Base-by-base conservation (phyloP, 192 early-diverging fungal genomes). In the Mortierella antarctica region DNA sequence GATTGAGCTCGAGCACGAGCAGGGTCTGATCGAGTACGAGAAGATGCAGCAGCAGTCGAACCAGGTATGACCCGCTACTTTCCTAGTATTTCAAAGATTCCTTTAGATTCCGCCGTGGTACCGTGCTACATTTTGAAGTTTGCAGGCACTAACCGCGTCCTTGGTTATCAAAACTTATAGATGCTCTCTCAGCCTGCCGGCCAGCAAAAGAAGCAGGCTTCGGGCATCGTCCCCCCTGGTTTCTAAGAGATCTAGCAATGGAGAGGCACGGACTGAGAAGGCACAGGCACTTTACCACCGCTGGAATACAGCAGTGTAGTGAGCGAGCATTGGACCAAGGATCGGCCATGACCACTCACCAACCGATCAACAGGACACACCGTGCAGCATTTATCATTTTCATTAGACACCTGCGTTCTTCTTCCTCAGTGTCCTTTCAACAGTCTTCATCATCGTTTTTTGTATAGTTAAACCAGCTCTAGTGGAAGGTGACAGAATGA, bases 1-100 rank as follows among this genome's bases (percentile, higher is more conserved):
- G 11, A 82, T 95, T 56, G 96, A 97, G 79, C 83, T 95, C 21
- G 95, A 96, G 83, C 90, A 92, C 70, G 96, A 98, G 66, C 89
- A 92, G 74, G 92, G 92, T 70, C 86, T 96, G 77, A 87, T 93
- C 73, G 91, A 92, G 83, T 93, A 94, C 83, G 96, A 96, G 83
- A 90, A 87, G 64, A 76, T 83, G 85, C 84, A 85, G 67, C 87
- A 88, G 68, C 87, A 88, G 63, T 80, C 77, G 10, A 80, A 46
- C 60, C 77, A 80, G 77, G 77, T 80, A 67, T 51, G 53, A 12
- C 42, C 23, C 39, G 1, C 4, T 17, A 45, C 9, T 18, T 14
- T 2, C 12, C 41, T 67, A 46, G 42, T 15, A 31, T 39, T 4
- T 18, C 17, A 6, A 46, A 56, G 39, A 41, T 18, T 21, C 8